Conservation (phyloP, 2,329 filamentous ascomycete genomes). For the Aspergillus hortae region DNA sequence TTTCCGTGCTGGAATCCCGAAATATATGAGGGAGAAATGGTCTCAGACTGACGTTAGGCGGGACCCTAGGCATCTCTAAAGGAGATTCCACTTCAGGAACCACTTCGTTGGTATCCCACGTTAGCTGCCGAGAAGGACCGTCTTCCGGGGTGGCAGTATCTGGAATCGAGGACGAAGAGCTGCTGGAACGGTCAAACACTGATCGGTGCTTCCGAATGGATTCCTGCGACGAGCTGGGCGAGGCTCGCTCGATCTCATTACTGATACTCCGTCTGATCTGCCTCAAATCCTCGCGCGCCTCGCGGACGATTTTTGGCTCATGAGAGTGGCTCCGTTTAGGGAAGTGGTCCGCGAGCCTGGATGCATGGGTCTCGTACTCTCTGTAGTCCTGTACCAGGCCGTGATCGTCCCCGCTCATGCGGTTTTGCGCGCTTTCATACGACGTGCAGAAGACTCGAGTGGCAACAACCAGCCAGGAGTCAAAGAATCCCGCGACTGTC, state of each 20-base stretch:
- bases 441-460: slow-evolving; percentile 41
- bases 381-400: slow-evolving; percentile 46
- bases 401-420: slow-evolving; percentile 36
- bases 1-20: slow-evolving; percentile 22
- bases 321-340: slow-evolving; percentile 27
- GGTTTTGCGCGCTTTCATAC: slow-evolving; percentile 39
- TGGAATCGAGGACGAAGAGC: slow-evolving; percentile 42
- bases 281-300: slow-evolving; percentile 33
- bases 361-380: slow-evolving; percentile 47
- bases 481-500: slow-evolving; percentile 33
- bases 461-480: slow-evolving; percentile 43
- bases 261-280: slow-evolving; percentile 35
- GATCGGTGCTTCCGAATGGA: slow-evolving; percentile 36
- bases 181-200: slow-evolving; percentile 46
- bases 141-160: slow-evolving; percentile 37
- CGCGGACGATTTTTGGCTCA: slow-evolving; percentile 28
- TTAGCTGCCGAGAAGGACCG: slow-evolving; percentile 30
- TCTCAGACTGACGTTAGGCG: slow-evolving; percentile 25
- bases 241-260: slow-evolving; percentile 40
- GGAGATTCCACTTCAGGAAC: slow-evolving; percentile 33
- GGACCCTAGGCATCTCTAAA: slow-evolving; percentile 22
- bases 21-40: slow-evolving; percentile 34
- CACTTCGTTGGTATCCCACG: slow-evolving; percentile 29
- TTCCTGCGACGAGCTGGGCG: slow-evolving; percentile 42
- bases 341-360: slow-evolving; percentile 37